Base-by-base conservation (phyloP, 2,329 filamentous ascomycete species). In the Herpotrichia juniperi region DNA sequence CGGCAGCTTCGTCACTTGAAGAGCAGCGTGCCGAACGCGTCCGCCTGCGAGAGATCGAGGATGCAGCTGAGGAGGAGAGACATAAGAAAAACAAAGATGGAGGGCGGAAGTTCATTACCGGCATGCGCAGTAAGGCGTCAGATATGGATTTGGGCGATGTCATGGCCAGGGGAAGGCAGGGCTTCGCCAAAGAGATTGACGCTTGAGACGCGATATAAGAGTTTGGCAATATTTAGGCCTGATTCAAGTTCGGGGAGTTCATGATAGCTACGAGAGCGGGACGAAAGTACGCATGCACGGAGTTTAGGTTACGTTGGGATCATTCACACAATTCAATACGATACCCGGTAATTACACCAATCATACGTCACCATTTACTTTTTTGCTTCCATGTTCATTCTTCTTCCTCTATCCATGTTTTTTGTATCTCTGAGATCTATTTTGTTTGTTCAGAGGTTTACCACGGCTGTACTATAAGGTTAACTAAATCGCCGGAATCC, bases 1-100 rank as follows among this genome's bases (percentile, higher is more conserved):
- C 64, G 14, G 66, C 68, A 34, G 71, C 71, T 1, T 55, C 61
- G 6, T 66, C 65, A 5, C 58, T 72, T 0, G 71, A 73, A 54
- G 54, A 64, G 46, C 60, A 71, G 51, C 71, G 71, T 1, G 57
- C 55, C 10, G 66, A 73, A 53, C 68, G 69, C 17, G 68, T 73
- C 1, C 61, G 66, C 14, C 56, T 58, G 35, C 63, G 63, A n/a
- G 66, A 67, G 14, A 61, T 58, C 3, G 63, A 71, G 44, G 69
- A 72, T 42, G 69, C 68, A 7, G 67, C 63, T n/a, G 68, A 72
- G 40, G 67, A 68, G 30, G 63, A 55, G 24, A 63, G 56, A 42
- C 62, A 57, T 34, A 66, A 56, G 52, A 50, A 62, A 25, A 58
- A 56, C 25, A 62, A 44, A 45, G 66, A 69, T 35, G 66, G 66